phyloP scores from a whole-genome alignment of 78 protist genomes.

The Anaeramoeba flamelloides region DNA sequence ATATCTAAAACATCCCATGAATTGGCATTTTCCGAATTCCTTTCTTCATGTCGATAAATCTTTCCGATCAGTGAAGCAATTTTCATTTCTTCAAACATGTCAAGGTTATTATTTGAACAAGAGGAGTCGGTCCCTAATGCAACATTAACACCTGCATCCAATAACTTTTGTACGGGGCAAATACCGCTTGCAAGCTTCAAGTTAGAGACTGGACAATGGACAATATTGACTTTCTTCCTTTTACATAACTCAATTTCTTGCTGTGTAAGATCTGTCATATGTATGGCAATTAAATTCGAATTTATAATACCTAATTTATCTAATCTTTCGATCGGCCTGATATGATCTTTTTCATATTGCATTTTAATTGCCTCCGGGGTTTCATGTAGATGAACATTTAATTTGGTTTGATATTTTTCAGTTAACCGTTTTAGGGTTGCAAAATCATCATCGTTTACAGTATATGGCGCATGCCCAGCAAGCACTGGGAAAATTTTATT shows the following conservation, averaged over 20 bases:
- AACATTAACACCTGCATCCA: background rate
- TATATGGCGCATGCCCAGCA: background rate
- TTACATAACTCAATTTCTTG: background rate
- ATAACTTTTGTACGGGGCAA: background rate
- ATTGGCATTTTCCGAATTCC: too few species aligned
- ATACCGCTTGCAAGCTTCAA: background rate
- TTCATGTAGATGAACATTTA: background rate
- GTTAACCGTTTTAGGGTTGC: background rate
- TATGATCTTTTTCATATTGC: background rate
- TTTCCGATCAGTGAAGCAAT: background rate
- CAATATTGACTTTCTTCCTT: background rate
- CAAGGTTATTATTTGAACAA: background rate
- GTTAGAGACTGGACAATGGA: background rate
- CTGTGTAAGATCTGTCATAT: background rate
- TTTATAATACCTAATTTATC: background rate
- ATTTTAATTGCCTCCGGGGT: background rate
- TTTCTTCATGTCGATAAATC: too few species aligned
- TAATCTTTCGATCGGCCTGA: background rate
- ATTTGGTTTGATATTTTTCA: too few species aligned
- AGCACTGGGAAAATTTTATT: background rate
- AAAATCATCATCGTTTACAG: background rate
- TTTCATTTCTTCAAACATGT: slow-evolving; percentile 1
- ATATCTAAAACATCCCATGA: background rate
- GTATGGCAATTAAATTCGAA: background rate
- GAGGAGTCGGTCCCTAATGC: background rate